phyloP scores from a whole-genome alignment of 2,329 filamentous ascomycete species.

The Magnaporthiopsis poae region DNA sequence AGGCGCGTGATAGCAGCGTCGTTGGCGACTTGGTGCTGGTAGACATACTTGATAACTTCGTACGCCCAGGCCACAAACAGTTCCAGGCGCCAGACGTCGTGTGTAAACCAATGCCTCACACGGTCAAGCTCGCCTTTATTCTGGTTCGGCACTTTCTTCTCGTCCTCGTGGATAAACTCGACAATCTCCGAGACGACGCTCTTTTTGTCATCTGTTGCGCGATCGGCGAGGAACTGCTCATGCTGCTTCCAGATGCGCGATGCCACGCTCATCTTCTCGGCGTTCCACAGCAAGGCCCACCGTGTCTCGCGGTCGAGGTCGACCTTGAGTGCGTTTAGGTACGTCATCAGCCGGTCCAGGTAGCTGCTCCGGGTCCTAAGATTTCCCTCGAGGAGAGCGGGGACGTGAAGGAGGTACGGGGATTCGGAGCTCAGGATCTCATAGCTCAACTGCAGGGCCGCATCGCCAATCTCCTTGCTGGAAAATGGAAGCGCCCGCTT shows the following conservation, averaged over 20 bases:
- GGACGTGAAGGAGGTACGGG: constrained; percentile 60
- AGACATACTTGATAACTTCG: constrained; percentile 64
- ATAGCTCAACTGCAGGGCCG: constrained; percentile 67
- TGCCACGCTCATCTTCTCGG: constrained; percentile 80
- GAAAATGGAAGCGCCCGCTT: constrained; percentile 58
- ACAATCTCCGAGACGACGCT: constrained; percentile 67
- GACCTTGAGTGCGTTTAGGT: constrained; percentile 57
- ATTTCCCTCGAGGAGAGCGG: constrained; percentile 72
- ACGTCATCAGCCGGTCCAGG: constrained; percentile 62
- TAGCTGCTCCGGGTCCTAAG: constrained; percentile 63
- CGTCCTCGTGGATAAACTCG: constrained; percentile 63
- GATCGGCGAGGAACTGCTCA: constrained; percentile 54
- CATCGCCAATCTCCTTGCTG: constrained; percentile 60
- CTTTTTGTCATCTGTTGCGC: constrained; percentile 48
- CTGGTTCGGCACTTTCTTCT: constrained; percentile 57
- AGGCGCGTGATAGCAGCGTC: constrained; percentile 43
- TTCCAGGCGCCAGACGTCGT: constrained; percentile 63
- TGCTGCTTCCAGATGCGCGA: constrained; percentile 71
- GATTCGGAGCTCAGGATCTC: constrained; percentile 74
- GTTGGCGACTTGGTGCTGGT: constrained; percentile 50
- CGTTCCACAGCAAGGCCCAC: constrained; percentile 78
- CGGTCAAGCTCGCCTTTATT: constrained; percentile 64
- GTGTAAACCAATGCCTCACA: constrained; percentile 78
- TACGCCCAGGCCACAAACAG: constrained; percentile 71
- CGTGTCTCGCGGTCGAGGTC: constrained; percentile 57